Percentiles rank a stretch among this genome's conserved stretches.
phyloP scores from a whole-genome alignment of 495 filamentous ascomycete genomes.

The Thermochaetoides thermophila region DNA sequence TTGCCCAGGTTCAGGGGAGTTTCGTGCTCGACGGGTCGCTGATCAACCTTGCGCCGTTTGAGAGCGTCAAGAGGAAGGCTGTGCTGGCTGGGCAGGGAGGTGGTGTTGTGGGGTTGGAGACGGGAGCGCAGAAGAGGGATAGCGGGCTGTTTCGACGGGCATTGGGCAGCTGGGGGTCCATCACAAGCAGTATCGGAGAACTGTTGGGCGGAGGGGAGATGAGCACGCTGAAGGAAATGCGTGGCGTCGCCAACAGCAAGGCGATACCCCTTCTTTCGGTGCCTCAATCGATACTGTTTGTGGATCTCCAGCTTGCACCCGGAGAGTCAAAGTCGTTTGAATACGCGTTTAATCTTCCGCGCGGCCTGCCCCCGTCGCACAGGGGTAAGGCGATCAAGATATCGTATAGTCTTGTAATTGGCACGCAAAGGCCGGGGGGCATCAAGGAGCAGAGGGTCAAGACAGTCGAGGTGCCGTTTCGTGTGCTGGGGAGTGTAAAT shows the following conservation, averaged over 20 bases:
- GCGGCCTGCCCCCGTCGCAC: conserved; percentile 76
- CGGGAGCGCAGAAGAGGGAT: conserved; percentile 55
- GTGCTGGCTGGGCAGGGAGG: conserved; percentile 77
- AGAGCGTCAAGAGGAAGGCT: conserved; percentile 89
- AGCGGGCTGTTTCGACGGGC: conserved; percentile 68
- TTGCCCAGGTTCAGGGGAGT: conserved; percentile 83
- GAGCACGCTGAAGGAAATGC: conserved; percentile 89
- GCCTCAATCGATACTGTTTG: conserved; percentile 92
- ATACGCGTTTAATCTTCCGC: conserved; percentile 74
- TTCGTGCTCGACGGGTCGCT: conserved; percentile 87
- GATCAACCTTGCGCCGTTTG: conserved; percentile 77
- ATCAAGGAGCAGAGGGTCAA: conserved; percentile 67
- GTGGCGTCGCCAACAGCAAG: conserved; percentile 60
- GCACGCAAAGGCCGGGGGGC: conserved; percentile 73
- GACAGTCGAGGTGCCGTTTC: conserved; percentile 86
- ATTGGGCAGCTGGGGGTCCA: conserved; percentile 80
- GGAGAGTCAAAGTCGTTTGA: conserved; percentile 80
- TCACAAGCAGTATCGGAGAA: conserved; percentile 79
- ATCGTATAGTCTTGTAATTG: conserved; percentile 78
- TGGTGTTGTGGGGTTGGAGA: conserved; percentile 67
- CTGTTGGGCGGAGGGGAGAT: conserved; percentile 72
- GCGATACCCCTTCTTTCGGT: conserved; percentile 82
- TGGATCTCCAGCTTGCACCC: conserved; percentile 73
- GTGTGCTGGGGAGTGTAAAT: conserved; percentile 85
- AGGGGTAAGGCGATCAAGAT: conserved; percentile 91